Evolutionary conservation across 208 protist genomes (phyloP), one percentile per base, ranked within the genome.

Genomic region (Porcisia hertigi): DNA sequence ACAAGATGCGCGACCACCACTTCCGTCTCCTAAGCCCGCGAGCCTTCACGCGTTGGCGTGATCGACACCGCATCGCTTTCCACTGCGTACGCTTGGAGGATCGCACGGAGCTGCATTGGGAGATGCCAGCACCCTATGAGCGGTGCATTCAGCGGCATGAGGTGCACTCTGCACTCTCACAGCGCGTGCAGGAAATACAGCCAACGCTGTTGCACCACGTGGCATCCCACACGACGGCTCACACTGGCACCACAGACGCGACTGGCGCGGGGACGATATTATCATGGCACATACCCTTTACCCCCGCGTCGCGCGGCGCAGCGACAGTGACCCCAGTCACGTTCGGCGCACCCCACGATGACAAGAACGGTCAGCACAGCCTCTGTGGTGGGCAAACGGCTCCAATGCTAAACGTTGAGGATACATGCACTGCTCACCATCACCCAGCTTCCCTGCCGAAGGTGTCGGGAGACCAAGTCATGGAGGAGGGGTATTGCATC

Each of bases 1-100:
- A 96, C 73, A 81, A 83, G 67, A 94, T 96, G 88, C 89, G 90
- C 18, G 92, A 96, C 69, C 92, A 96, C 72, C 88, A 93, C 79
- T 96, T 96, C 65, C 65, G 80, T 58, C 59, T 96, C 41, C 80
- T 96, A 54, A 94, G 88, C 67, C 88, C 82, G 11, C 85, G 86
- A 16, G 84, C 72, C 72, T 94, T 96, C 69, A 70, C 84, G 67
- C 92, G 92, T 25, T 96, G 92, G 90, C 86, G 90, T 2, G 80
- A 90, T 52, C 86, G 86, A 34, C 88, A 94, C 73, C 86, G 80
- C 25, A 90, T 96, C 47, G 71, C 76, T 9, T 95, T 95, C 73
- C 78, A 75, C 36, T 95, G 91, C 77, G 72, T 25, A 20, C 87
- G 86, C 1, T 75, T 84, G 23, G 76, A 73, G 53, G 69, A 80